Conservation (phyloP, 106 monocot genomes). For the Dactylorhiza incarnata region DNA sequence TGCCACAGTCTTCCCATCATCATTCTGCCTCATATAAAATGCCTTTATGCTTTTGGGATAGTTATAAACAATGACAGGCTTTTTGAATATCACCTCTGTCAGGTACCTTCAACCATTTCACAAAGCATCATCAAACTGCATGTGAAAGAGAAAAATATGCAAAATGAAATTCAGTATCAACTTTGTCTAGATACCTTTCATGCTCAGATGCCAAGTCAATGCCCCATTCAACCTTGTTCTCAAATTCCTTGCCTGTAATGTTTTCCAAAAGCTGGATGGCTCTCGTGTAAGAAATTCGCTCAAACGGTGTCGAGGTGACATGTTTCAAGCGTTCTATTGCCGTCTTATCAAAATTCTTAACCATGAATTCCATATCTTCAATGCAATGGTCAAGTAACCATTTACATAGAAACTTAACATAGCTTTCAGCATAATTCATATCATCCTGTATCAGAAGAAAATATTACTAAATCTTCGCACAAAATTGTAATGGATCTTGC, state of each 20-base stretch:
- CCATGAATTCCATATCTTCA: constrained; percentile 73
- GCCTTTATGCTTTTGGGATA: constrained; percentile 74
- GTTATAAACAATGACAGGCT: constrained; percentile 71
- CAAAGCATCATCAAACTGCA: not conserved
- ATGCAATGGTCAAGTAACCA: constrained; percentile 61
- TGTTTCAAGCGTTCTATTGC: constrained; percentile 53
- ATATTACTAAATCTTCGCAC: not conserved
- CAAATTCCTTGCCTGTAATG: constrained; percentile 58
- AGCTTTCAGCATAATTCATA: constrained; percentile 64
- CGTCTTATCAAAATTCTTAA: constrained; percentile 44
- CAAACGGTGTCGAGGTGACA: constrained; percentile 50
- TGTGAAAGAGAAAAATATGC: not conserved
- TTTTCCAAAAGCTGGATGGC: constrained; percentile 40
- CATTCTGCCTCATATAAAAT: constrained; percentile 77
- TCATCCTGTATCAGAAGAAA: constrained; percentile 40
- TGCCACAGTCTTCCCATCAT: constrained; percentile 60
- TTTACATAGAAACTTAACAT: constrained; percentile 57
- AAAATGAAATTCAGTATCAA: not conserved
- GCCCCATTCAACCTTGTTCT: constrained; percentile 68
- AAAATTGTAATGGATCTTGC: not conserved
- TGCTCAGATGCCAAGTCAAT: constrained; percentile 47
- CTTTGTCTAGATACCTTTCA: constrained; percentile 9
- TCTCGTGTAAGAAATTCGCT: constrained; percentile 53
- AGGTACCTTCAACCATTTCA: constrained; percentile 47
- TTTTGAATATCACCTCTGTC: constrained; percentile 73